A percentile compares a stretch with the other conserved stretches of the same genome.
phyloP scores from a whole-genome alignment of 306 rosid species.

The Luffa acutangula region DNA sequence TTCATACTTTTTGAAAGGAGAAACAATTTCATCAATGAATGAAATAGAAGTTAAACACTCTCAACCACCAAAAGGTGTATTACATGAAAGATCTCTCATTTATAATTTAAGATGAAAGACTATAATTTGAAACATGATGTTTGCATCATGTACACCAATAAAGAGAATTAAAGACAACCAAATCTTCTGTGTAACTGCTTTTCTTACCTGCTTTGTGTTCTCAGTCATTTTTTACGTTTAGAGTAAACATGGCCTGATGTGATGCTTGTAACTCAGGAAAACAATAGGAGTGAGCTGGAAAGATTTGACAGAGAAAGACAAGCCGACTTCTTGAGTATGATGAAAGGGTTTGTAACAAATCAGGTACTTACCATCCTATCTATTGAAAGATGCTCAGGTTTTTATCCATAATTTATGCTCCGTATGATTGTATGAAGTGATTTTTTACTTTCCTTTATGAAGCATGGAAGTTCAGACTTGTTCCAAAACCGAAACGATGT shows the following conservation, averaged over 20 bases:
- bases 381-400: background rate
- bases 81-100: no score
- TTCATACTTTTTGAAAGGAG: background rate
- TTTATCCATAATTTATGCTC: background rate
- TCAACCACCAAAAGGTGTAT: no score
- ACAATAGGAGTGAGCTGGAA: constrained; percentile 80
- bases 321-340: constrained; percentile 74
- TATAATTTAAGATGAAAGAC: no score
- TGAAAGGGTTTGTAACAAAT: constrained; percentile 83
- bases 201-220: background rate
- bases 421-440: background rate
- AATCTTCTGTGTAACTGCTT: background rate
- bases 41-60: no score
- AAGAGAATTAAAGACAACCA: no score
- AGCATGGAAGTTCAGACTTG: background rate
- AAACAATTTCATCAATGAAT: no score
- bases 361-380: constrained; percentile 45
- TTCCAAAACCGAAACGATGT: background rate
- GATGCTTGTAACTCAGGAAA: constrained; percentile 48
- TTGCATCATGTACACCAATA: no score
- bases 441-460: background rate
- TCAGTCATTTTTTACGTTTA: background rate
- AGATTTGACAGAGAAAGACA: constrained; percentile 79
- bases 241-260: background rate
- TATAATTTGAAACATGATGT: no score